Evolutionary conservation across 2,329 filamentous ascomycete genomes (phyloP).

Genomic region (Raffaelea arxii): DNA sequence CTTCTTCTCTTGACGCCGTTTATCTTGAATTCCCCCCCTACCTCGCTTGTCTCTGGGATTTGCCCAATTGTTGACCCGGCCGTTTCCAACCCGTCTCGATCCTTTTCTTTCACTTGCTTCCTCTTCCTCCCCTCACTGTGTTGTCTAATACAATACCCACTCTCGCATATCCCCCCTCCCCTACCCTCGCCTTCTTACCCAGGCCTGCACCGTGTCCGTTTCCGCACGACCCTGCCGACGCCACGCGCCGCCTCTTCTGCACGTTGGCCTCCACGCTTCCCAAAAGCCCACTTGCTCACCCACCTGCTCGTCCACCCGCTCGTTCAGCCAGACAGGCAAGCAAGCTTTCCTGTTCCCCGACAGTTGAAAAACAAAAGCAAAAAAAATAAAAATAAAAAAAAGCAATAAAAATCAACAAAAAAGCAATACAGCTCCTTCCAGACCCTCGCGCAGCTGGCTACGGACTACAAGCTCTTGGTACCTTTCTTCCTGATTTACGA

Average conservation of each 20-base stretch:
- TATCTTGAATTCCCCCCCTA: no score
- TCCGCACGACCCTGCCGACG: neutral
- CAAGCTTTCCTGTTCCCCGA: no score
- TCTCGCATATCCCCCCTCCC: neutral
- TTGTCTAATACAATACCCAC: neutral
- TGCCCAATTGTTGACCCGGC: neutral
- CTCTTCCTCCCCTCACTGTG: neutral
- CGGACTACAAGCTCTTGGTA: no score
- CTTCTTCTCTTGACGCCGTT: no score
- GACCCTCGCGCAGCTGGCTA: no score
- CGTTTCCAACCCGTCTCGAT: neutral
- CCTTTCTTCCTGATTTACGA: no score
- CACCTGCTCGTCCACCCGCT: no score
- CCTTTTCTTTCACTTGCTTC: neutral
- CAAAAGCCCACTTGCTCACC: no score
- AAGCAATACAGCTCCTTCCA: no score
- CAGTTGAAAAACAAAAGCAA: no score
- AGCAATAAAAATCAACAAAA: neutral
- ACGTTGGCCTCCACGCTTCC: neutral
- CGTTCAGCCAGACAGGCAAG: no score
- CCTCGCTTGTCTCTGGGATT: neutral
- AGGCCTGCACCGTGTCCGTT: neutral
- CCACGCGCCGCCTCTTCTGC: neutral
- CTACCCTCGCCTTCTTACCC: neutral
- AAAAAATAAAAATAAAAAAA: neutral